Evolutionary conservation across 2,329 filamentous ascomycete genomes (phyloP).

Genomic region (Mycosphaerella sp.): DNA sequence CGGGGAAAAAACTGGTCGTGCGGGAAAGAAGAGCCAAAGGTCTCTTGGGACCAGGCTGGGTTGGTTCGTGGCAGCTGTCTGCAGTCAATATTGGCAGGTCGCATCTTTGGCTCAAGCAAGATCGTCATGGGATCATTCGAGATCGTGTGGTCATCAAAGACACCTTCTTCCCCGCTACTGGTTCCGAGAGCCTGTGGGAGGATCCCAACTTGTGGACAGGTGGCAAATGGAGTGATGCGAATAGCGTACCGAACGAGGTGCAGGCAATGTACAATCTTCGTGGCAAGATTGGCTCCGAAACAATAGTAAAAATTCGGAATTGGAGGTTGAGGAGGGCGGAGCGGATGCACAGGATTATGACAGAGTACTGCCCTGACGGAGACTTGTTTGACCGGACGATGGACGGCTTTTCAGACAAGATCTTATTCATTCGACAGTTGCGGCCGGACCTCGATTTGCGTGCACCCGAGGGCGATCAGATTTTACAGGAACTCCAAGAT

Average conservation of each 20-base stretch:
- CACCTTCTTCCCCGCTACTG: neutral
- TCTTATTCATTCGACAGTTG: neutral
- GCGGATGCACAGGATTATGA: neutral
- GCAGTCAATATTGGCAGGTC: neutral
- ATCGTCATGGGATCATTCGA: conserved; percentile 1
- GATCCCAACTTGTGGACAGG: neutral
- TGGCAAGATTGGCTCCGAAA: conserved; percentile 3
- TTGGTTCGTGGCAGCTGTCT: neutral
- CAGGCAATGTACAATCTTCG: conserved; percentile 9
- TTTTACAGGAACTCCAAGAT: neutral
- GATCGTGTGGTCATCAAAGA: conserved; percentile 8
- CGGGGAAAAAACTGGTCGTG: neutral
- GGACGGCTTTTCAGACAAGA: neutral
- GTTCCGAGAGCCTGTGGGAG: neutral
- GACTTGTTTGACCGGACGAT: neutral
- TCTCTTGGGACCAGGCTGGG: neutral
- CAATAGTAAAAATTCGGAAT: conserved; percentile 7
- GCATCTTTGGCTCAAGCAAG: conserved; percentile 6
- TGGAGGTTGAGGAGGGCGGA: neutral
- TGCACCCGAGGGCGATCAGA: neutral
- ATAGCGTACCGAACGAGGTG: conserved; percentile 3
- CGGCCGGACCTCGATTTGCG: neutral
- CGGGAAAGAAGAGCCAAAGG: neutral
- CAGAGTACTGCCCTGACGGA: neutral
- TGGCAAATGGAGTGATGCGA: neutral